Evolutionary conservation across 179 eudicot genomes (phyloP), one percentile per base, ranked within the genome.

Genomic region (Amaranthus tricolor): DNA sequence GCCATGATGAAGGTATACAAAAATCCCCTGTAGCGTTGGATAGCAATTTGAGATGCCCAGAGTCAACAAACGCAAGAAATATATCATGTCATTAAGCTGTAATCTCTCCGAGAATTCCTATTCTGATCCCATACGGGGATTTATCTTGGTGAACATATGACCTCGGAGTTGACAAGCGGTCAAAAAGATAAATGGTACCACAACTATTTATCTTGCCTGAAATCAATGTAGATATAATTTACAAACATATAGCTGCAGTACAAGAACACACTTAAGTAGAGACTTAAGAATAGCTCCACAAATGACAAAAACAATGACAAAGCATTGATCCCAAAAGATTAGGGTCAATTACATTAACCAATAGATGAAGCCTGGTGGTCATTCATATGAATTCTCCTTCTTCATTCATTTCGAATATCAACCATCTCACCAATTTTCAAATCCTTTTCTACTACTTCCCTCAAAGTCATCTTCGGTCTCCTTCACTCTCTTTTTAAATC

Each of bases 81-180:
- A 67, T 43, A 8, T 16, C 45, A 21, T 60, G 70, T 5, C 56
- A 7, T 62, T 51, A 44, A 43, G 48, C 51, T 11, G 40, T 19
- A 72, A 43, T 53, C 44, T n/a, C 56, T 50, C 15, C n/a, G 31
- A 31, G 19, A 63, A 14, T 16, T 52, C 74, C 71, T 81, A 73
- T 50, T 19, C 13, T 17, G 6, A n/a, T 72, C 44, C 76, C 74
- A 64, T 71, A 65, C 31, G 16, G 20, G 6, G 40, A 74, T 15
- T 13, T 44, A 17, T 70, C 49, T 72, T 74, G 63, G 62, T 8
- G 68, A 73, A 7, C 50, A 20, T 54, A 68, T 4, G 49, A 70
- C 3, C 49, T 11, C 20, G 52, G 21, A 31, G 55, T 63, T 54
- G 44, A 55, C 47, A 43, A 3, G 52, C 74, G 50, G 49, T 19